Evolutionary conservation across 805 yeast genomes (phyloP), one percentile per base, ranked within the genome.

Genomic region (Cyberlindnera petersonii): DNA sequence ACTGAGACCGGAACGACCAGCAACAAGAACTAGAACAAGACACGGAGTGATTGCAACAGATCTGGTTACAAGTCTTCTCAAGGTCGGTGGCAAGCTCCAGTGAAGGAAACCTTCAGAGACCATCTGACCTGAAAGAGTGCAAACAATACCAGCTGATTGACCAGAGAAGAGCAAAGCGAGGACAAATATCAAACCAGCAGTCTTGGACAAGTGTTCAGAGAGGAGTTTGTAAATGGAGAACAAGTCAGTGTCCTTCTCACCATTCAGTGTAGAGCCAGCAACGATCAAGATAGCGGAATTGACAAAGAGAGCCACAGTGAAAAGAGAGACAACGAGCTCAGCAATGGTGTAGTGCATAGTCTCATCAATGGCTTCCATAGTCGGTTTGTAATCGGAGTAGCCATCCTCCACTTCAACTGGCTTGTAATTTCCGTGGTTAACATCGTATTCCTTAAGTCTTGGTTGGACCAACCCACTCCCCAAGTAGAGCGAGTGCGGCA

Each of bases 121-220:
- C 86, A 87, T 86, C 60, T 88, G 97, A 14, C 96, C 95, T 8
- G 96, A 88, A 46, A 88, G 68, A 0, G 97, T 88, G 58, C 95
- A 87, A n/a, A 88, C 95, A 23, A 91, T 85, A 26, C 96, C 97
- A 2, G 96, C 96, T 59, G 89, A 79, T 55, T 88, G 88, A 10
- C 97, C 97, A 2, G 86, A 77, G 43, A 86, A 82, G 31, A 89
- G 64, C 50, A 89, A 69, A 1, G 96, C 97, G 39, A 87, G 64
- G 55, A 88, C 89, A 63, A 89, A 89, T 0, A 88, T 64, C 2
- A 85, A 75, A 9, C 96, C 98, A 0, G 91, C 95, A 14, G 76
- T 74, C 22, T 81, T 75, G 5, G 94, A 82, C 32, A 89, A 64
- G 35, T 75, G 74, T 9, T 63, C 50, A 24, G 77, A 69, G 15